Evolutionary conservation across 768 basidiomycete species (phyloP), one percentile per base, ranked within the genome.

Genomic region (Rhodosporidiobolus odoratus): DNA sequence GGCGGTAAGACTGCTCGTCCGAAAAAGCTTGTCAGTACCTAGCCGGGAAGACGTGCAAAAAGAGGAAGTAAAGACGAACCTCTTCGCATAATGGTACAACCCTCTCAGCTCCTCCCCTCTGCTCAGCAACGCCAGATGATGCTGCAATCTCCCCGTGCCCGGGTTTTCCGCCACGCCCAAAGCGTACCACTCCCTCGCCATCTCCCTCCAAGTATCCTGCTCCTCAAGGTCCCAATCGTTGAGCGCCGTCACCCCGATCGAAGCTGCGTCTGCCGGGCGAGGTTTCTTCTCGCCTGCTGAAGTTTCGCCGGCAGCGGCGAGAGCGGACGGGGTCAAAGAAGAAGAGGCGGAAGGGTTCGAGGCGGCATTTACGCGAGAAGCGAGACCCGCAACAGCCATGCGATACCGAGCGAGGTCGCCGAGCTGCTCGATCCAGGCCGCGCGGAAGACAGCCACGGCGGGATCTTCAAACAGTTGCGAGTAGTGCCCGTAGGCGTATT

Each of bases 391-490:
- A n/a, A 97, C 90, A 2, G 89, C 88, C 90, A 96, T 95, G 60
- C 90, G 86, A 79, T 97, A 98, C 43, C 94, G 84, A 0, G 96
- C 92, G 38, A 99, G 84, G 80, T 99, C 96, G 32, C 96, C 96
- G 23, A 99, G 86, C 6, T 94, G 92, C 79, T 99, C 96, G 61
- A 98, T 85, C 96, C 96, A 99, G 25, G 88, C 87, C 3, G 85
- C 82, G 68, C 88, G 86, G 82, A 92, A 96, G 12, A 81, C 79
- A 3, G 79, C 80, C 54, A 98, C 84, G 1, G 82, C 83, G 15
- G 84, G 86, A 78, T 96, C 89, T 77, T 97, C 95, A 59, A 92
- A 82, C 4, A 98, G 84, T 47, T 88, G 87, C 0, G 92, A 89
- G 81, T 98, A 98, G 76, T 94, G 95, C 0, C 87, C 87, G 81